Conservation (phyloP, 768 basidiomycete genomes). For the Trametes coccinea region DNA sequence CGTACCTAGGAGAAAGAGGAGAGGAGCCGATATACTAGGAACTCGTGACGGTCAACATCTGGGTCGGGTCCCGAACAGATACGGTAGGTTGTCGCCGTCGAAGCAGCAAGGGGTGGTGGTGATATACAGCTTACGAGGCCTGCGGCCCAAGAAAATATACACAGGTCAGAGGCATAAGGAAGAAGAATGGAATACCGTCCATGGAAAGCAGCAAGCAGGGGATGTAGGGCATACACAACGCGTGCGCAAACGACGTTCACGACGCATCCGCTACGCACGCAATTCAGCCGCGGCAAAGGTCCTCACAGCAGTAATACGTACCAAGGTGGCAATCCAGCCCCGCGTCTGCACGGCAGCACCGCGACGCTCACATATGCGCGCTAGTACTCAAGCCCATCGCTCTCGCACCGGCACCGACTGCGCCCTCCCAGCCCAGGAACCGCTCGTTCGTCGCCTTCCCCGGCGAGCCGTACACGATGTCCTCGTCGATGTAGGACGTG, state of each 20-base stretch:
- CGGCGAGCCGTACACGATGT: constrained; percentile 35
- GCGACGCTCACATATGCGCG: constrained; percentile 8
- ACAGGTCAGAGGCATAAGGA: neutral
- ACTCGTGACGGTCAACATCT: constrained; percentile 19
- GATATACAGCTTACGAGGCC: constrained; percentile 7
- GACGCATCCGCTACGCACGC: constrained; percentile 6
- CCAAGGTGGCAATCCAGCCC: neutral
- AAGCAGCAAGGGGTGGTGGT: neutral
- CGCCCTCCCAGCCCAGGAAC: constrained; percentile 81
- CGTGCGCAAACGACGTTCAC: neutral
- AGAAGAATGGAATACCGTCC: neutral
- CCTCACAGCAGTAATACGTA: neutral
- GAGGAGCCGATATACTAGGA: neutral
- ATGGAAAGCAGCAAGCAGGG: neutral
- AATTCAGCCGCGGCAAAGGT: constrained; percentile 6
- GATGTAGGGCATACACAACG: constrained; percentile 3
- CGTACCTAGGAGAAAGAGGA: neutral
- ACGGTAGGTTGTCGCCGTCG: constrained; percentile 13
- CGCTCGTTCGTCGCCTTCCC: constrained; percentile 49
- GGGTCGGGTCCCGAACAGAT: constrained; percentile 6
- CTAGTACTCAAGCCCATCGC: constrained; percentile 62
- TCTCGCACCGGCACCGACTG: constrained; percentile 76
- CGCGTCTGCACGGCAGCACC: neutral
- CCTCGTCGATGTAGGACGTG: constrained; percentile 43
- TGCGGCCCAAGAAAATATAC: neutral